Evolutionary conservation across 176 grass and related monocot genomes (phyloP).

Genomic region (Phyllostachys edulis): DNA sequence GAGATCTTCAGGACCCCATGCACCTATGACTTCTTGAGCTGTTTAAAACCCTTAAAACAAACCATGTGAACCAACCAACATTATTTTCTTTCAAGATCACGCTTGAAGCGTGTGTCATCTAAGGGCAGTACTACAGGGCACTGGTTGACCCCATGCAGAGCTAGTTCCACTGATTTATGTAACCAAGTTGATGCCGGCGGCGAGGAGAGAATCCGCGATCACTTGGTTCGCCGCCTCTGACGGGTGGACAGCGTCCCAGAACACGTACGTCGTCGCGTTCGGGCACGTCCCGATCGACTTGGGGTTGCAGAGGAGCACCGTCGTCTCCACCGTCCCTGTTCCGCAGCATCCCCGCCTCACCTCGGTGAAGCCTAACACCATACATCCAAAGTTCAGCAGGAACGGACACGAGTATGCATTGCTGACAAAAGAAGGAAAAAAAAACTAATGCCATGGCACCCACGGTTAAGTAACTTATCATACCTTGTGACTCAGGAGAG

Average conservation of each 20-base stretch:
- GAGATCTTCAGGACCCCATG: background rate
- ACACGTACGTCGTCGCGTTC: slow-evolving; percentile 82
- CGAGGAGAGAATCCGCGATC: slow-evolving; percentile 62
- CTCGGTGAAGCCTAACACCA: slow-evolving; percentile 71
- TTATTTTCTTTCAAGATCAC: slow-evolving; percentile 6
- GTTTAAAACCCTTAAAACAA: background rate
- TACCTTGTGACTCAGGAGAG: slow-evolving; percentile 56
- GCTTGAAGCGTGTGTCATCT: background rate
- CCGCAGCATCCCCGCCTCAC: slow-evolving; percentile 67
- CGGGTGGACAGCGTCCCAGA: slow-evolving; percentile 94
- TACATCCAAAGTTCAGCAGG: background rate
- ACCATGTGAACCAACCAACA: background rate
- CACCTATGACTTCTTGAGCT: background rate
- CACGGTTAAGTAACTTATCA: too few species aligned
- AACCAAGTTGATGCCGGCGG: slow-evolving; percentile 56
- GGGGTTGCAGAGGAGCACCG: slow-evolving; percentile 77
- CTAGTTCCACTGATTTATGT: slow-evolving; percentile 24
- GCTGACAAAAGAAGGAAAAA: background rate
- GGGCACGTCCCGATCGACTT: slow-evolving; percentile 80
- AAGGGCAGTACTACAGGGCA: background rate
- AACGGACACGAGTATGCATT: background rate
- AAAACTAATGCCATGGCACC: background rate
- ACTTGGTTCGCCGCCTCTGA: slow-evolving; percentile 84
- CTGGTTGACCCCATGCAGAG: background rate
- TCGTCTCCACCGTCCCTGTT: slow-evolving; percentile 80